phyloP scores from a whole-genome alignment of 805 yeast species.

The Suhomyces prunicola region DNA sequence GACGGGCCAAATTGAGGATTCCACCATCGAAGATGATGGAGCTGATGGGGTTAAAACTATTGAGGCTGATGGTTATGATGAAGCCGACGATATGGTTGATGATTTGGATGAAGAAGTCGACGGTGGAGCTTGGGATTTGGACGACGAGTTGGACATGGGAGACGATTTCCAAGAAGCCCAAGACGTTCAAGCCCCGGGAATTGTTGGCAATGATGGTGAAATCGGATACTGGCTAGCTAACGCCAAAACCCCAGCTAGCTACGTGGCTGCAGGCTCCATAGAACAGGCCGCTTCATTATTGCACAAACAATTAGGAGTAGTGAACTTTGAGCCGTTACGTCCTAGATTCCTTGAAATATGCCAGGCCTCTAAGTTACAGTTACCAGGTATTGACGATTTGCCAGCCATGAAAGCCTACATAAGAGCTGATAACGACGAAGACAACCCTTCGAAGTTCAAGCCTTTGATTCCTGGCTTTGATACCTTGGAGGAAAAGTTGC shows the following conservation, averaged over 20 bases:
- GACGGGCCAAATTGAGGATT: slow-evolving; percentile 67
- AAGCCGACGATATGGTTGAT: slow-evolving; percentile 26
- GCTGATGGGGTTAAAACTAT: slow-evolving; percentile 7
- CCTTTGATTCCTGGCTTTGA: slow-evolving; percentile 80
- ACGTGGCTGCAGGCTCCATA: slow-evolving; percentile 94
- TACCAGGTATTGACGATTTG: slow-evolving; percentile 71
- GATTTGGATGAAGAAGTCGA: slow-evolving; percentile 44
- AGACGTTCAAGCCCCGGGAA: slow-evolving; percentile 11
- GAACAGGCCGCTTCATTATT: slow-evolving; percentile 93
- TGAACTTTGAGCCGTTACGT: slow-evolving; percentile 84
- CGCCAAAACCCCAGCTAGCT: slow-evolving; percentile 86
- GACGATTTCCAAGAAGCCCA: slow-evolving; percentile 29
- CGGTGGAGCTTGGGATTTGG: slow-evolving; percentile 80
- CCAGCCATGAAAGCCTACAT: slow-evolving; percentile 69
- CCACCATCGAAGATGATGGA: slow-evolving; percentile 45
- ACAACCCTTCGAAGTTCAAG: slow-evolving; percentile 40
- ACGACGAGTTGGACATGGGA: slow-evolving; percentile 69
- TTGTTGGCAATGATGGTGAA: slow-evolving; percentile 51
- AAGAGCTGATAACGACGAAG: slow-evolving; percentile 61
- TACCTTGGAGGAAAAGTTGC: slow-evolving; percentile 54
- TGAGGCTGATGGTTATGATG: slow-evolving; percentile 11
- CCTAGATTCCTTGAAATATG: slow-evolving; percentile 80
- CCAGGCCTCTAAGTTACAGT: slow-evolving; percentile 69
- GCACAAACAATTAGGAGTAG: slow-evolving; percentile 84
- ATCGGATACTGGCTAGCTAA: slow-evolving; percentile 80